A percentile compares a stretch with the other conserved stretches of the same genome.
These are phyloP conservation scores for Glebionis coronaria DNA, from an alignment of 129 eudicot genomes.

Conservation along the genomic window DNA sequence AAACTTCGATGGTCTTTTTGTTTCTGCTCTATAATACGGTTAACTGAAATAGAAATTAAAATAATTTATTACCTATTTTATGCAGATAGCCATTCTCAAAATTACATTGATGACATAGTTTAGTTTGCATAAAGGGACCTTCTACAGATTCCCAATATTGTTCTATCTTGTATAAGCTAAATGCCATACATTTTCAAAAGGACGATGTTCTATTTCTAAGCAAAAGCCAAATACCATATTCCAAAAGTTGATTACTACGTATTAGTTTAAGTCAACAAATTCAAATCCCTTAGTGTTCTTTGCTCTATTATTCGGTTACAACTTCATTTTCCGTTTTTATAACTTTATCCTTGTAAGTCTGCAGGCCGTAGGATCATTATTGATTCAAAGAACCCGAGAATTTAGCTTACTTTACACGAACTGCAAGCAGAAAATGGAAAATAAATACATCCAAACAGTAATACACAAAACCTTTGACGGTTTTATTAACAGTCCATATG, in stretches of 20 bases:
- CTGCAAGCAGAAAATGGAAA: not conserved
- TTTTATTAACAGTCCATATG: conserved; percentile 18
- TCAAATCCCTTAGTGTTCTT: conserved; percentile 5
- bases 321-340: conserved; percentile 1
- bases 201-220: not conserved
- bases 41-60: no score
- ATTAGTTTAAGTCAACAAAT: conserved; percentile 6
- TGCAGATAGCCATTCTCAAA: not conserved
- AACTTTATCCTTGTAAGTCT: conserved; percentile 15
- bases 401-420: conserved; percentile 1
- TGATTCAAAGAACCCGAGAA: not conserved
- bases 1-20: no score
- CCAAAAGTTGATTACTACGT: not conserved
- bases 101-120: not conserved
- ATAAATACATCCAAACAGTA: not conserved
- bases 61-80: no score
- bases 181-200: conserved; percentile 2
- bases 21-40: no score
- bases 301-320: conserved; percentile 1
- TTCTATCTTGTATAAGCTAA: not conserved
- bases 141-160: not conserved
- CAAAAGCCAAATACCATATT: conserved; percentile 12
- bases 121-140: not conserved
- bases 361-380: conserved; percentile 21
- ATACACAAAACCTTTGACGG: conserved; percentile 4